Conservation (phyloP, 1,284 basidiomycete genomes). For the Leccinum solheimii region DNA sequence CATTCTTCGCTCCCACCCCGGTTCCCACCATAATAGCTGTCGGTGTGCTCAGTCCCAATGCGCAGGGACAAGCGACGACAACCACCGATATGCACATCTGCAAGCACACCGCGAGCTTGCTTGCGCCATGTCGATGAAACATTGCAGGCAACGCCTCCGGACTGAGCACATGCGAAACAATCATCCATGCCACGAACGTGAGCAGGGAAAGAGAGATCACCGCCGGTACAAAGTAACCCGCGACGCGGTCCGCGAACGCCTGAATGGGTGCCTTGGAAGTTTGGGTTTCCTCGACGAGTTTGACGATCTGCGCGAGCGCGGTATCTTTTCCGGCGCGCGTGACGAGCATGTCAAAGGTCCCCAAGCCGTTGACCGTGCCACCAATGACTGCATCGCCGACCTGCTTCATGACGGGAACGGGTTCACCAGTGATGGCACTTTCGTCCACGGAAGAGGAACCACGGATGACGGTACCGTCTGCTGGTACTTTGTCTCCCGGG, state of each 20-base stretch:
- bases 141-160: constrained; percentile 72
- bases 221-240: constrained; percentile 93
- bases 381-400: constrained; percentile 87
- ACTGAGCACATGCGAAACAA: constrained; percentile 66
- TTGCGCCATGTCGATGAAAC: constrained; percentile 83
- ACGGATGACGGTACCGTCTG: constrained; percentile 87
- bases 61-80: constrained; percentile 98
- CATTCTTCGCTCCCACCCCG: constrained; percentile 94
- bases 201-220: constrained; percentile 82
- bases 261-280: constrained; percentile 98
- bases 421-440: constrained; percentile 96
- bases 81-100: constrained; percentile 98
- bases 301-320: constrained; percentile 93
- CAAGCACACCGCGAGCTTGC: constrained; percentile 89
- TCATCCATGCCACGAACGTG: constrained; percentile 88
- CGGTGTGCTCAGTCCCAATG: constrained; percentile 93
- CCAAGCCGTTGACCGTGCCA: constrained; percentile 95
- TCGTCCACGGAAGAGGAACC: constrained; percentile 93
- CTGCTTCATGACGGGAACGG: constrained; percentile 86
- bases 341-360: constrained; percentile 94
- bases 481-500: constrained; percentile 95
- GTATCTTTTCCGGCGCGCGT: constrained; percentile 96
- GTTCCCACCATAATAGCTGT: constrained; percentile 99
- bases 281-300: constrained; percentile 96
- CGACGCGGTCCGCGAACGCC: constrained; percentile 92